Conservation (phyloP, 306 rosid species). For the Cicer chorassanicum region DNA sequence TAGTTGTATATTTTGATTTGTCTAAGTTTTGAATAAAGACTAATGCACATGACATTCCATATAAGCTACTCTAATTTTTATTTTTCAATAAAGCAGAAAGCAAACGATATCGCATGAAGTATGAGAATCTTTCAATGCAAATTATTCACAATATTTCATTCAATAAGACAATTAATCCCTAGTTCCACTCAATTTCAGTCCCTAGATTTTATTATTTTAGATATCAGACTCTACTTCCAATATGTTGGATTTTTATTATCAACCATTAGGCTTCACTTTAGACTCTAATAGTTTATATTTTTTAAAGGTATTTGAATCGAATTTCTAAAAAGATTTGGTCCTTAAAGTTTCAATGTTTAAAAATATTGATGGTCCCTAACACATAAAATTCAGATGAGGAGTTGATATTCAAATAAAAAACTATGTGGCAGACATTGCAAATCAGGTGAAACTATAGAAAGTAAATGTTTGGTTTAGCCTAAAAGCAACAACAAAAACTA, state of each 20-base stretch:
- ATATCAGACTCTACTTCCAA: not conserved
- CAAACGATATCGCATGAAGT: not conserved
- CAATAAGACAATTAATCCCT: not conserved
- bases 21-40: no score
- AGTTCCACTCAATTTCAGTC: not conserved
- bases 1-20: no score
- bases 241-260: not conserved
- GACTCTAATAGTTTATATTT: not conserved
- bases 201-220: not conserved
- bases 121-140: not conserved
- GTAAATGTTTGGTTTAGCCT: slow-evolving; percentile 3
- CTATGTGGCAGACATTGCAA: not conserved
- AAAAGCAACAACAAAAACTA: not conserved
- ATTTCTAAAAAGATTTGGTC: not conserved
- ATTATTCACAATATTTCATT: not conserved
- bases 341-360: not conserved
- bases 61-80: no score
- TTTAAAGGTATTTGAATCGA: not conserved
- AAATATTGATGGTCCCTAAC: not conserved
- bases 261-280: not conserved
- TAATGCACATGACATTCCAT: no score
- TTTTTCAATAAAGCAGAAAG: no score
- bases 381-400: not conserved
- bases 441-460: not conserved
- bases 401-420: not conserved